Evolutionary conservation across 805 yeast genomes (phyloP), one percentile per base, ranked within the genome.

Genomic region (Kodamaea laetipori): DNA sequence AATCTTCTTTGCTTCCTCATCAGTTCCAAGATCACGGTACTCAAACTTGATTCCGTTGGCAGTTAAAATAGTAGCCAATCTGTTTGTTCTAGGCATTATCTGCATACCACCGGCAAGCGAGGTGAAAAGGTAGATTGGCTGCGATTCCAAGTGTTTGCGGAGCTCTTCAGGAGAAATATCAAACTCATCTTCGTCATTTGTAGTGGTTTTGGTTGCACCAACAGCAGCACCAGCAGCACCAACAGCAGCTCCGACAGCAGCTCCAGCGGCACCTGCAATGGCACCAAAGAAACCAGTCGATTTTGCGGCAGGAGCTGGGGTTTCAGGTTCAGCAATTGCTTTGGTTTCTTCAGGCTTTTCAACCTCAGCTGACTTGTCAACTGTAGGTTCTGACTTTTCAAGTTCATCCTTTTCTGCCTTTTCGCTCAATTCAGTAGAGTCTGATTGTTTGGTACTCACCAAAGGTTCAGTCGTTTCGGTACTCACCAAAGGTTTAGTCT

Each of bases 81-180:
- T 71, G 56, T 85, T 86, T 11, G 96, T 89, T 53, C 90, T 73
- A 11, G 84, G 77, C 50, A 82, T 78, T 62, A 90, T 80, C 60
- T 84, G 86, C 76, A 81, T 82, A 1, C 94, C 95, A 19, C 95
- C 95, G 0, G 96, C 92, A 34, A 89, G 70, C 0, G 97, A 90
- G 0, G 97, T 90, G 66, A 74, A 89, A 18, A 90, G 61, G 61
- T 80, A 88, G 16, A 89, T 82, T 2, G 94, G 90, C 45, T 60
- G 68, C n/a, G 72, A 55, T 47, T 70, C 68, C 37, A 70, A 56
- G 49, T 71, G 73, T 52, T 66, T 65, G 38, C 73, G 67, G 36
- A 69, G 53, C 41, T 71, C 76, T 47, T 69, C 75, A 4, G 74
- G 68, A 6, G 72, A 63, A 4, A 71, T 55, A 19, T 65, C 66